A percentile compares a stretch with the other conserved stretches of the same genome.
Evolutionary conservation across 2,329 filamentous ascomycete species (phyloP).

Genomic region (Xylaria arbuscula): DNA sequence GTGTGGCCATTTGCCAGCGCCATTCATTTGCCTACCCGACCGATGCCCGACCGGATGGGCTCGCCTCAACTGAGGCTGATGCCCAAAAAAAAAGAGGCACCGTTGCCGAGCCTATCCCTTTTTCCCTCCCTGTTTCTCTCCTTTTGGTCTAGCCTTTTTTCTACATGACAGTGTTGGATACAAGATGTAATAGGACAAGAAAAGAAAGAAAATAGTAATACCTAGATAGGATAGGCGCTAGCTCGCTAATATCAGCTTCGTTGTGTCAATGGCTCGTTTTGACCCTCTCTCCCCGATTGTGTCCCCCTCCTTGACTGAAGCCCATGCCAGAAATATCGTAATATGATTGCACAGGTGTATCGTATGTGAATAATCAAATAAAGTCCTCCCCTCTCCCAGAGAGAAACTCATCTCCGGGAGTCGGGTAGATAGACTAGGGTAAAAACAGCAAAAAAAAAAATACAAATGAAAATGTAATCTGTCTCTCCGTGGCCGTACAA

Average conservation of each 20-base stretch:
- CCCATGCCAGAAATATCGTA: conserved; percentile 16
- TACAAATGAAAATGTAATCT: conserved; percentile 31
- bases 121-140: background rate
- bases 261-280: background rate
- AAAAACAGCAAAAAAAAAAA: conserved; percentile 7
- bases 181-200: conserved; percentile 31
- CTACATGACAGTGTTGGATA: conserved; percentile 36
- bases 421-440: conserved; percentile 7
- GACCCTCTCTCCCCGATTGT: conserved; percentile 4
- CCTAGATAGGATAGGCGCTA: conserved; percentile 10
- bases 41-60: conserved; percentile 31
- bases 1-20: conserved; percentile 14
- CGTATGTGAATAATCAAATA: conserved; percentile 24
- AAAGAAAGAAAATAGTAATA: conserved; percentile 24
- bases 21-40: conserved; percentile 16
- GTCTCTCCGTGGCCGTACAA: conserved; percentile 23
- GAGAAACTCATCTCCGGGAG: background rate
- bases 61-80: conserved; percentile 25
- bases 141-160: conserved; percentile 36
- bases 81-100: conserved; percentile 26
- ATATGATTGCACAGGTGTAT: conserved; percentile 36
- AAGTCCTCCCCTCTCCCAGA: conserved; percentile 4
- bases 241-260: conserved; percentile 25
- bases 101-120: conserved; percentile 28
- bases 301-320: background rate